Evolutionary conservation across 129 eudicot genomes (phyloP).

Genomic region (Gnaphalium uliginosum): DNA sequence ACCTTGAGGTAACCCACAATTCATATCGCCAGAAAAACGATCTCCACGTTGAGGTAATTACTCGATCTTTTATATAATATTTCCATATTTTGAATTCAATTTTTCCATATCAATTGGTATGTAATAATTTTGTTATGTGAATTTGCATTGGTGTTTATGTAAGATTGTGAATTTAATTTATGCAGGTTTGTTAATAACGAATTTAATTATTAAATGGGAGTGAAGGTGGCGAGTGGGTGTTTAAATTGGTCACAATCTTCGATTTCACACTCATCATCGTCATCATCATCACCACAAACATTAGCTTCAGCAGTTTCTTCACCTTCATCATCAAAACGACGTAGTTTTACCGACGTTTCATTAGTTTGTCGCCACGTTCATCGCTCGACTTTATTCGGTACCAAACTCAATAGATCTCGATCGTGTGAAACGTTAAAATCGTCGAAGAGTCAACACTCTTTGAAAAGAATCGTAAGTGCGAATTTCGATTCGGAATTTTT

Average conservation of each 20-base stretch:
- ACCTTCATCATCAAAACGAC: constrained; percentile 45
- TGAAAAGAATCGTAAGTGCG: constrained; percentile 51
- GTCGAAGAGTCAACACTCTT: constrained; percentile 9
- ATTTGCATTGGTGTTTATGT: not conserved
- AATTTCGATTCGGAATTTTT: constrained; percentile 65
- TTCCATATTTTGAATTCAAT: not conserved
- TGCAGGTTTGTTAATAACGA: not conserved
- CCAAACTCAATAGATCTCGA: constrained; percentile 46
- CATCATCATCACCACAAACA: constrained; percentile 39
- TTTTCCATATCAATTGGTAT: too few species aligned
- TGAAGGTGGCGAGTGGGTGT: constrained; percentile 51
- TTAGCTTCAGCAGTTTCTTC: constrained; percentile 50
- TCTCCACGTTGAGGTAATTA: not conserved
- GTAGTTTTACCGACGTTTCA: constrained; percentile 40
- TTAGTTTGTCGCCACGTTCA: constrained; percentile 37
- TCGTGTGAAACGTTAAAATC: constrained; percentile 43
- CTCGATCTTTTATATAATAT: not conserved
- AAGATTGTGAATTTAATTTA: not conserved
- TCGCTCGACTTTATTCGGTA: constrained; percentile 38
- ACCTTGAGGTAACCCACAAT: constrained; percentile 7
- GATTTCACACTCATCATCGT: constrained; percentile 31
- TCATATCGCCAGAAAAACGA: constrained; percentile 9
- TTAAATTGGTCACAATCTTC: constrained; percentile 53
- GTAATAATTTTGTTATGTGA: not conserved
- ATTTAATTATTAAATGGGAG: constrained; percentile 32